A percentile compares a stretch with the other conserved stretches of the same genome.
phyloP scores from a whole-genome alignment of 2,329 filamentous ascomycete genomes.

The Berkeleyomyces basicola region DNA sequence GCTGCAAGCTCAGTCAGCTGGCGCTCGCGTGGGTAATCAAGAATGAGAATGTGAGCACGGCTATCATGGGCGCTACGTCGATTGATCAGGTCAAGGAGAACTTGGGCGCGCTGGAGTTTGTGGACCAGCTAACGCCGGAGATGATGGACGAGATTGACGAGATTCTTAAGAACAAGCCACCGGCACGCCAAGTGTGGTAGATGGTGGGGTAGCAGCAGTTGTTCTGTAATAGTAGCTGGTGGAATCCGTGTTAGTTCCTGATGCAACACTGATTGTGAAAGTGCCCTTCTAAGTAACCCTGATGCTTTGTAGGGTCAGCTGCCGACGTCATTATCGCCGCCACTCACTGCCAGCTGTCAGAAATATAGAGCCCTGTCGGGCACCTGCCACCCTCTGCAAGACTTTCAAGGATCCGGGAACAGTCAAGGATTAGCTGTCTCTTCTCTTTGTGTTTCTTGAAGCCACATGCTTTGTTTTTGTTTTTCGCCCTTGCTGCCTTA shows the following conservation, averaged over 20 bases:
- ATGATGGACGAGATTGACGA: constrained; percentile 43
- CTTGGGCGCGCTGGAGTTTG: constrained; percentile 32
- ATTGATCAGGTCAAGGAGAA: constrained; percentile 45
- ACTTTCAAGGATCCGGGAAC: no score
- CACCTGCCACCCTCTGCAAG: not conserved
- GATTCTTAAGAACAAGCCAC: constrained; percentile 41
- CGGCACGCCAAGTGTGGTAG: constrained; percentile 19
- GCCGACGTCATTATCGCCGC: no score
- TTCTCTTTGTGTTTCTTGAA: no score
- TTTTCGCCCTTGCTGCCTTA: not conserved
- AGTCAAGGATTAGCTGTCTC: no score
- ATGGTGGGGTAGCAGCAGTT: no score
- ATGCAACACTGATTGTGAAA: not conserved
- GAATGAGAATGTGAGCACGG: constrained; percentile 44
- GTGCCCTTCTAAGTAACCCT: not conserved
- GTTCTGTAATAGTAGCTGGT: no score
- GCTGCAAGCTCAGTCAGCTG: constrained; percentile 37
- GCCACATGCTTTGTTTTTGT: not conserved
- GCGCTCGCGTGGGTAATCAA: constrained; percentile 46
- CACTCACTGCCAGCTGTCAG: no score
- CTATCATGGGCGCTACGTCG: constrained; percentile 43
- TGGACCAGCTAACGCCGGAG: constrained; percentile 41
- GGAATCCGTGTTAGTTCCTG: not conserved
- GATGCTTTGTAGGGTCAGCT: no score
- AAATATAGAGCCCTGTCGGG: no score